Conservation (phyloP, 2,329 filamentous ascomycete species). For the Fusarium zealandicum region DNA sequence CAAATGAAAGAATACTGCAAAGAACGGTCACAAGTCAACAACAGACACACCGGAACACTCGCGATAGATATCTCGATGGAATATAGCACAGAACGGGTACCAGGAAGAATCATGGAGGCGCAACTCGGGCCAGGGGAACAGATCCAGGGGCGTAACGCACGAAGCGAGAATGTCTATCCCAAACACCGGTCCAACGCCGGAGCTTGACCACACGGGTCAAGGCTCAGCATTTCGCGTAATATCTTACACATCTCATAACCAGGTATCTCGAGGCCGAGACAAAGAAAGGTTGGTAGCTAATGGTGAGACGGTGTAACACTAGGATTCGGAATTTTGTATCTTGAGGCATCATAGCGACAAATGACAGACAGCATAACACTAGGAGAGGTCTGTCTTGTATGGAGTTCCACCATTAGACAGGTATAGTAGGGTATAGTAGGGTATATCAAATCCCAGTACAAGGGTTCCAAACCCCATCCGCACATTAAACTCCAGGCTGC, state of each 20-base stretch:
- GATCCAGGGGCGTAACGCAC: neutral
- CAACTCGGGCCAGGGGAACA: neutral
- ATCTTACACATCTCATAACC: neutral
- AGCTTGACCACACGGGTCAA: neutral
- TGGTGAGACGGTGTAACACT: neutral
- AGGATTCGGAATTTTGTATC: neutral
- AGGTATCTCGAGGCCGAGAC: neutral
- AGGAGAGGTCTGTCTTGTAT: neutral
- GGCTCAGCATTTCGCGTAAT: neutral
- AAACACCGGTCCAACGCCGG: neutral
- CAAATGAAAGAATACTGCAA: no score
- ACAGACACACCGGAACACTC: no score
- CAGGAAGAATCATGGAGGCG: neutral
- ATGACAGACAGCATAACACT: neutral
- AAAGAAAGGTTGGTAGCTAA: no score
- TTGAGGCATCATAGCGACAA: neutral
- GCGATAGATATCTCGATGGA: no score
- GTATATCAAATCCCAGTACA: conserved; percentile 19
- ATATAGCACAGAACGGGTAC: neutral
- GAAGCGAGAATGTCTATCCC: neutral
- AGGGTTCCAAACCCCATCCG: conserved; percentile 1
- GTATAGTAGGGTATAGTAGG: conserved; percentile 3
- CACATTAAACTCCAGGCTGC: conserved; percentile 12
- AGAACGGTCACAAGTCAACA: no score
- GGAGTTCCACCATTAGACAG: neutral